Evolutionary conservation across 805 yeast species (phyloP).

Genomic region (Zygoascus bituminiphila): DNA sequence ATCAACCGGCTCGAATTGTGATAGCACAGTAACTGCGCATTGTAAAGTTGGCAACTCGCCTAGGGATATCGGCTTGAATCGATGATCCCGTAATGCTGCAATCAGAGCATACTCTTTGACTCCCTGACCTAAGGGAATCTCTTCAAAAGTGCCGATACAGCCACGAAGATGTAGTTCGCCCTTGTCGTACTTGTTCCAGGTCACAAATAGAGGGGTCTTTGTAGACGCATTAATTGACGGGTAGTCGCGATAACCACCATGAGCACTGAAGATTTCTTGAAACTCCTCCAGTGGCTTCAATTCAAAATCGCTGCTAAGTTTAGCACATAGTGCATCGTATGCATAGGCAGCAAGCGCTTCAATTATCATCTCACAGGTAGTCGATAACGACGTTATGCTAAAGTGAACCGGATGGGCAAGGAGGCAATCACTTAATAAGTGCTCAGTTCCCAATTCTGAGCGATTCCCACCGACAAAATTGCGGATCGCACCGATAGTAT

Average conservation of each 20-base stretch:
- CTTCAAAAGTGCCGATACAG: constrained; percentile 83
- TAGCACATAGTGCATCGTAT: constrained; percentile 32
- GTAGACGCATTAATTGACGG: constrained; percentile 1
- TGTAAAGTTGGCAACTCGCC: constrained; percentile 47
- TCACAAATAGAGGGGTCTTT: constrained; percentile 66
- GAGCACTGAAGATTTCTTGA: neutral
- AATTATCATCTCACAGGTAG: neutral
- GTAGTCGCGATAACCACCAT: constrained; percentile 2
- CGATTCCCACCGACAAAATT: neutral
- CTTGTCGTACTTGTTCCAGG: constrained; percentile 50
- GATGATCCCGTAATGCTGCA: constrained; percentile 69
- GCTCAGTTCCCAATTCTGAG: too few species aligned
- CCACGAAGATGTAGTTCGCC: constrained; percentile 53
- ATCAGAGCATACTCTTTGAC: constrained; percentile 52
- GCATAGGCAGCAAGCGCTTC: constrained; percentile 34
- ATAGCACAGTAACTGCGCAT: constrained; percentile 57
- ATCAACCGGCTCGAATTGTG: constrained; percentile 44
- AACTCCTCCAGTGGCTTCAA: neutral
- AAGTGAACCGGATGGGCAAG: neutral
- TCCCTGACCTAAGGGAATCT: constrained; percentile 47
- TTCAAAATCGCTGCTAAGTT: constrained; percentile 13
- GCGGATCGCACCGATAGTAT: neutral
- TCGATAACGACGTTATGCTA: too few species aligned
- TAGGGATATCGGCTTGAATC: constrained; percentile 58
- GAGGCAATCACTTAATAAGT: too few species aligned